Conservation (phyloP, 1,284 basidiomycete species). For the Cutaneotrichosporon dermatis region DNA sequence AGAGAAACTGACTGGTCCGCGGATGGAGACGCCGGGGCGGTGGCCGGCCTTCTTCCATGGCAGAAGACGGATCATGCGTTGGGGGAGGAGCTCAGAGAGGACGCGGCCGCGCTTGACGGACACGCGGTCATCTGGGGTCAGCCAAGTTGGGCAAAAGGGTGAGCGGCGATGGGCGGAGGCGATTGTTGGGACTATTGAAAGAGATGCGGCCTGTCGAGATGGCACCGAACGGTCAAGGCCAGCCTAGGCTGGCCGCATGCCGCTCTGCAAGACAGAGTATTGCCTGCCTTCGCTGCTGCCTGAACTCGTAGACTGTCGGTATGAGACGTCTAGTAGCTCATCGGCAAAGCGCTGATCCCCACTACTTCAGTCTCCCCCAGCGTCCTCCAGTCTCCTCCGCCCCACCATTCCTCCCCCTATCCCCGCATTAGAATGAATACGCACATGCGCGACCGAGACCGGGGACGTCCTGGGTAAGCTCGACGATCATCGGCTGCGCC, state of each 20-base stretch:
- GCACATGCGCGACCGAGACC: slow-evolving; percentile 26
- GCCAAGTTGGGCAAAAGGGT: slow-evolving; percentile 43
- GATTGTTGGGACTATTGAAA: background rate
- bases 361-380: slow-evolving; percentile 12
- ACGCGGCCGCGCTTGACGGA: slow-evolving; percentile 34
- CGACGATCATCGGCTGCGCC: slow-evolving; percentile 25
- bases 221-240: background rate
- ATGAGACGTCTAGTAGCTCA: too few species aligned
- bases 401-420: background rate
- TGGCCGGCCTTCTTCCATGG: slow-evolving; percentile 23
- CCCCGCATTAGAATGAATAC: background rate
- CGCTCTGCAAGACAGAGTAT: too few species aligned
- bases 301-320: too few species aligned
- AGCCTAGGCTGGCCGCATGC: too few species aligned
- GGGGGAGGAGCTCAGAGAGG: slow-evolving; percentile 34
- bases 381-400: background rate
- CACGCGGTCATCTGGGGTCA: slow-evolving; percentile 52
- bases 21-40: background rate
- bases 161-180: background rate
- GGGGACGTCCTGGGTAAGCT: slow-evolving; percentile 35
- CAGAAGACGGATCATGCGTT: slow-evolving; percentile 29
- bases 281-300: too few species aligned
- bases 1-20: slow-evolving; percentile 1
- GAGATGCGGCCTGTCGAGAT: background rate
- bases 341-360: background rate